These are phyloP conservation scores for Clarkia xantiana DNA, from an alignment of 345 rosid species.

Conservation along the genomic window DNA sequence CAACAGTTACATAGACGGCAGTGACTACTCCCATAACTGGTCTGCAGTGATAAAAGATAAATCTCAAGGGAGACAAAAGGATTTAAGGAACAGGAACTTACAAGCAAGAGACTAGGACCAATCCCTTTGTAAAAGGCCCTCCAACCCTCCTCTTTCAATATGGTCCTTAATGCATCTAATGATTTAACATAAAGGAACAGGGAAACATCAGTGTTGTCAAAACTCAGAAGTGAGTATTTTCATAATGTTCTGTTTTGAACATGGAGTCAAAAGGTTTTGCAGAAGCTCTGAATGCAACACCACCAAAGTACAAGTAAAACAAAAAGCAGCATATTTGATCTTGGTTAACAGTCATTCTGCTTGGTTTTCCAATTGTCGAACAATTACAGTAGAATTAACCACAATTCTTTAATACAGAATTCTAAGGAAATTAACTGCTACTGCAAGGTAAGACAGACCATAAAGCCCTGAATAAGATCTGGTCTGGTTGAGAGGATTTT, in stretches of 20 bases:
- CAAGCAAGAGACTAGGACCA: constrained; percentile 68
- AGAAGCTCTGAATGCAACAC: not conserved
- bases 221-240: too few species aligned
- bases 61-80: not conserved
- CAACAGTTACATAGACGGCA: not conserved
- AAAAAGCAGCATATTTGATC: not conserved
- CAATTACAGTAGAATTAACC: constrained; percentile 1
- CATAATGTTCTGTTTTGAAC: too few species aligned
- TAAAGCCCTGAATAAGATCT: constrained; percentile 60
- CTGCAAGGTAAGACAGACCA: constrained; percentile 44
- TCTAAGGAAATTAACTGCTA: constrained; percentile 17
- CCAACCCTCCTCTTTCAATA: constrained; percentile 87
- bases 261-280: too few species aligned
- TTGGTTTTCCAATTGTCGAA: not conserved
- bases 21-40: not conserved
- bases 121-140: constrained; percentile 74
- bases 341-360: not conserved
- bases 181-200: not conserved
- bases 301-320: not conserved
- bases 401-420: not conserved
- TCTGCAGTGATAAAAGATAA: constrained; percentile 1
- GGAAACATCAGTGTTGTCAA: too few species aligned
- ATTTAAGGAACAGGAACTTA: constrained; percentile 19
- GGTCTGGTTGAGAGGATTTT: constrained; percentile 70
- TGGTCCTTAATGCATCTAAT: constrained; percentile 78